phyloP scores from a whole-genome alignment of 495 filamentous ascomycete genomes.

The Aspergillus cristatus region DNA sequence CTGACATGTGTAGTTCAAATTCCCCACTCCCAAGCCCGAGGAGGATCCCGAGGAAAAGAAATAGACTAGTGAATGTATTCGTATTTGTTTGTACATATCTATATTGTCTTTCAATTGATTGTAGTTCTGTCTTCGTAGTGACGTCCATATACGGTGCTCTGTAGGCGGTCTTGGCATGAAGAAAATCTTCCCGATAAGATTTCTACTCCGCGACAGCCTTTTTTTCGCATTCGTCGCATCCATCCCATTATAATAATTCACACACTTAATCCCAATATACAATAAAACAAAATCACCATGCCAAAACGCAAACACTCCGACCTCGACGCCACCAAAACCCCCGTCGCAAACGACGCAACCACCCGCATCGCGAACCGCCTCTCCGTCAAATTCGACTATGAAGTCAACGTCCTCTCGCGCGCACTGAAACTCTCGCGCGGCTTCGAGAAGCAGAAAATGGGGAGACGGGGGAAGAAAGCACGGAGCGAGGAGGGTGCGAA shows the following conservation, averaged over 20 bases:
- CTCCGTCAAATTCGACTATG: slow-evolving; percentile 13
- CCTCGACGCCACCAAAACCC: slow-evolving; percentile 9
- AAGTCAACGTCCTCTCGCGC: slow-evolving; percentile 50
- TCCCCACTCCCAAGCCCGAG: slow-evolving; percentile 92
- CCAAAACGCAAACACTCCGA: slow-evolving; percentile 42
- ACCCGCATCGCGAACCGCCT: no score
- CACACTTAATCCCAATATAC: no score
- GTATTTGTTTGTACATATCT: slow-evolving; percentile 34
- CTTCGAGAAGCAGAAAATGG: slow-evolving; percentile 83
- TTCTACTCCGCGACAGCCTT: no score
- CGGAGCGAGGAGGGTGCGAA: slow-evolving; percentile 40
- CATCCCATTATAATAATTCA: no score
- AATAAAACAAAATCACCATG: slow-evolving; percentile 21
- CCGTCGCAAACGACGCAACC: background rate
- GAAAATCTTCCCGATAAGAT: no score
- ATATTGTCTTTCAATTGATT: no score
- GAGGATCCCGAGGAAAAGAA: slow-evolving; percentile 90
- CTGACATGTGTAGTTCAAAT: slow-evolving; percentile 56
- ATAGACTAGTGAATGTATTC: slow-evolving; percentile 45
- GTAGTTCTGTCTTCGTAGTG: no score
- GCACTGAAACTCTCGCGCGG: slow-evolving; percentile 74
- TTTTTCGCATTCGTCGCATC: no score
- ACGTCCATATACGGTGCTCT: no score
- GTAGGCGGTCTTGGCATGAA: no score
- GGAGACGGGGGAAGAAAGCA: slow-evolving; percentile 63